These are phyloP conservation scores for Mycena metata DNA, from an alignment of 768 basidiomycete genomes.

Conservation along the genomic window DNA sequence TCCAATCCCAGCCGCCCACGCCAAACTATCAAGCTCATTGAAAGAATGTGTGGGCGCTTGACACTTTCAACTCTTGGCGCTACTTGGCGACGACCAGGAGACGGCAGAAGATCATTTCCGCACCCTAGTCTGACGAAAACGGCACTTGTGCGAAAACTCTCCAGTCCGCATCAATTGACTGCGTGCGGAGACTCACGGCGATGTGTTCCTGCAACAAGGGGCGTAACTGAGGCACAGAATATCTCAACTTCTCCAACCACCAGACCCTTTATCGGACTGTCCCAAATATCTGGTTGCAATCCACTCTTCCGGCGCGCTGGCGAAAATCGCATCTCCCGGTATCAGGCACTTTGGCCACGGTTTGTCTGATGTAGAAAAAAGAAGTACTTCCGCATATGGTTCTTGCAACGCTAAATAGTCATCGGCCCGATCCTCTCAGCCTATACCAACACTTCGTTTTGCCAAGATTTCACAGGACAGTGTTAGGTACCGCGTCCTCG, in stretches of 20 bases:
- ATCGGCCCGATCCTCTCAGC: background rate
- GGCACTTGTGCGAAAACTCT: background rate
- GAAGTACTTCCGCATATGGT: conserved; percentile 5
- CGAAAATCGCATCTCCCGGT: background rate
- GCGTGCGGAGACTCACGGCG: too few species aligned
- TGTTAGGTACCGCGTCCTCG: too few species aligned
- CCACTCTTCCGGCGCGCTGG: background rate
- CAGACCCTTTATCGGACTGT: too few species aligned
- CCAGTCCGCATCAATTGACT: too few species aligned
- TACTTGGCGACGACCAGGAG: background rate
- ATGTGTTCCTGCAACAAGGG: too few species aligned
- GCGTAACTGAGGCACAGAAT: too few species aligned
- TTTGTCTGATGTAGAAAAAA: background rate
- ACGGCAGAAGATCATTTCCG: background rate
- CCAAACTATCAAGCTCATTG: background rate
- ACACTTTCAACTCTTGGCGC: background rate
- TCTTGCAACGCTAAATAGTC: background rate
- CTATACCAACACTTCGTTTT: conserved; percentile 23
- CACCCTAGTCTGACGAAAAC: background rate
- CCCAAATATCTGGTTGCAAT: too few species aligned
- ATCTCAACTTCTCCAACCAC: too few species aligned
- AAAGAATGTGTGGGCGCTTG: background rate
- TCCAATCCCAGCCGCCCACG: too few species aligned
- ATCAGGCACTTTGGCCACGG: background rate
- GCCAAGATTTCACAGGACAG: too few species aligned